phyloP scores from a whole-genome alignment of 257 asterid genomes.

The Haberlea rhodopensis region DNA sequence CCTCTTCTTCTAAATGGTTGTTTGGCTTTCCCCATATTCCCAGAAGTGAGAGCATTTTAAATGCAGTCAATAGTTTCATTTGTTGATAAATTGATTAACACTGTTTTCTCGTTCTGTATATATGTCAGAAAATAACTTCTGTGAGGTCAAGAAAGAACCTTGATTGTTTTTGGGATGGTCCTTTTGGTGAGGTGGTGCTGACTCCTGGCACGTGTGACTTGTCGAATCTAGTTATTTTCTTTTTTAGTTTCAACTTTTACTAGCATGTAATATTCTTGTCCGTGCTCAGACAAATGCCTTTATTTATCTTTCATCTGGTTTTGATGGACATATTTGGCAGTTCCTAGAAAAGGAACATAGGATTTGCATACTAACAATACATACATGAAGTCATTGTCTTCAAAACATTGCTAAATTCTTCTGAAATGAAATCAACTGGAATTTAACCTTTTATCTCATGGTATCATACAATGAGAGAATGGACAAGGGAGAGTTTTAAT shows the following conservation, averaged over 20 bases:
- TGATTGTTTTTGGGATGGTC: constrained; percentile 2
- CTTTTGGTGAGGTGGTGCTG: neutral
- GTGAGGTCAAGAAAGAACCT: neutral
- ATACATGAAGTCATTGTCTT: neutral
- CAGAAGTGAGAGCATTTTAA: neutral
- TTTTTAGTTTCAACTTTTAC: neutral
- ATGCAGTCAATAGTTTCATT: neutral
- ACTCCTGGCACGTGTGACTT: neutral
- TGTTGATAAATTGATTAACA: neutral
- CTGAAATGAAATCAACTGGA: neutral
- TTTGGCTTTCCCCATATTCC: constrained; percentile 9
- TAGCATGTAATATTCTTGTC: neutral
- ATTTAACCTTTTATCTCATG: neutral
- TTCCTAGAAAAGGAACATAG: neutral
- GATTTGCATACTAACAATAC: neutral
- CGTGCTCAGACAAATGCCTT: neutral
- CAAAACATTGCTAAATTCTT: neutral
- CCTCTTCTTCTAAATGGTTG: neutral
- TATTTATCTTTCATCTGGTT: neutral
- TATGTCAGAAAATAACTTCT: neutral
- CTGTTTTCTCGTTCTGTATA: neutral
- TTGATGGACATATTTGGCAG: neutral
- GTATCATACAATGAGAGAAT: neutral
- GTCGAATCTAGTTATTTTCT: neutral
- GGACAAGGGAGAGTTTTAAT: neutral